These are phyloP conservation scores for Penstemon davidsonii DNA, from an alignment of 257 asterid genomes.

Conservation along the genomic window DNA sequence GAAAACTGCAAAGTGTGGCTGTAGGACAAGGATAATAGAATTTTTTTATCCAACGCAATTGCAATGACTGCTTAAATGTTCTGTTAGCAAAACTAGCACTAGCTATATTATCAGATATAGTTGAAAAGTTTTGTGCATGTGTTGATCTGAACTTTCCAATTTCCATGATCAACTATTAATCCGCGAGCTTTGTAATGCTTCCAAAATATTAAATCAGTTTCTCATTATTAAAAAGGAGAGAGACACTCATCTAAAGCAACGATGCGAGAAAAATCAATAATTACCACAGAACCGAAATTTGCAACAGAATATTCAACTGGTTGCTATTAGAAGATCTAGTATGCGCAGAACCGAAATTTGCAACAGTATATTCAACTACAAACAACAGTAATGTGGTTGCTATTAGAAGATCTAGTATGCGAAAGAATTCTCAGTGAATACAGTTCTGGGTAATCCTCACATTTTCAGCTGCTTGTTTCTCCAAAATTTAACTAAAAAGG, in stretches of 20 bases:
- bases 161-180: background rate
- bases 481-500: slow-evolving; percentile 11
- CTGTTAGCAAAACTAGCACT: background rate
- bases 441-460: background rate
- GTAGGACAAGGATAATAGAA: background rate
- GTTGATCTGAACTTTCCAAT: background rate
- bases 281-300: slow-evolving; percentile 3
- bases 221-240: too few relatives aligned
- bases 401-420: slow-evolving; percentile 10
- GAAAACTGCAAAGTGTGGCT: background rate
- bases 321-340: slow-evolving; percentile 5
- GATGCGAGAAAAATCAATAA: background rate
- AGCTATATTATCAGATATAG: background rate
- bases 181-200: background rate
- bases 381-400: background rate
- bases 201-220: too few relatives aligned
- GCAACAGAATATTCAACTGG: background rate
- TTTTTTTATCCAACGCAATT: background rate
- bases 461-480: slow-evolving; percentile 10
- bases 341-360: slow-evolving; percentile 7
- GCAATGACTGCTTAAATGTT: background rate
- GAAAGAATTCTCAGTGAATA: background rate
- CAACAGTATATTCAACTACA: background rate
- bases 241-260: background rate
- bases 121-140: background rate